Evolutionary conservation across 257 asterid genomes (phyloP), one percentile per base, ranked within the genome.

Genomic region (Gardenia jasminoides): DNA sequence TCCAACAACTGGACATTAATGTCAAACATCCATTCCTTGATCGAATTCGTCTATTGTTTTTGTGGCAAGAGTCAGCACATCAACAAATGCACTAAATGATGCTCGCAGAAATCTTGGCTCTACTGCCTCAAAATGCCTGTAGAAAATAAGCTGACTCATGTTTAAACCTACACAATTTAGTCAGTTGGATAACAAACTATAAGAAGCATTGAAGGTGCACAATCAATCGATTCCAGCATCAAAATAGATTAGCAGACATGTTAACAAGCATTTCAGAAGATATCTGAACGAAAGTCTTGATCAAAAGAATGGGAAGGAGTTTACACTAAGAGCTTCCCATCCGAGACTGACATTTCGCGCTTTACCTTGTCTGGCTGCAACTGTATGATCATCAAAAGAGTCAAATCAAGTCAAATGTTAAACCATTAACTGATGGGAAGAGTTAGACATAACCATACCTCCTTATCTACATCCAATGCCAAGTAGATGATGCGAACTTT

Each of bases 21-120:
- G 80, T 83, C 81, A 86, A 75, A 72, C 48, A 36, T 80, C 81
- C 69, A 81, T 75, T 74, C 85, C 87, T 48, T 84, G 82, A 56
- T 89, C 91, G 78, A 90, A 93, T 85, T 93, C 94, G 85, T 93
- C 97, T 12, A 90, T 80, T 0, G 97, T 91, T 85, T 92, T 91
- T 62, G 94, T 84, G 77, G 97, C 93, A 61, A 94, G 97, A 33
- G 93, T 88, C 68, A 92, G 94, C 77, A 94, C 88, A 62, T 94
- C 98, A 28, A 92, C 91, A 76, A 91, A 94, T 6, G 97, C 92
- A 52, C 94, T 92, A 47, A 84, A 94, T 12, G 98, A 94, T 69
- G 94, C 98, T 30, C 97, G 97, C 30, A 94, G 96, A 82, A 92
- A 90, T 80, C 97, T 90, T 43, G 98, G 94, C 82, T 94, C 98